Evolutionary conservation across 257 asterid species (phyloP).

Genomic region (Fraxinus excelsior): DNA sequence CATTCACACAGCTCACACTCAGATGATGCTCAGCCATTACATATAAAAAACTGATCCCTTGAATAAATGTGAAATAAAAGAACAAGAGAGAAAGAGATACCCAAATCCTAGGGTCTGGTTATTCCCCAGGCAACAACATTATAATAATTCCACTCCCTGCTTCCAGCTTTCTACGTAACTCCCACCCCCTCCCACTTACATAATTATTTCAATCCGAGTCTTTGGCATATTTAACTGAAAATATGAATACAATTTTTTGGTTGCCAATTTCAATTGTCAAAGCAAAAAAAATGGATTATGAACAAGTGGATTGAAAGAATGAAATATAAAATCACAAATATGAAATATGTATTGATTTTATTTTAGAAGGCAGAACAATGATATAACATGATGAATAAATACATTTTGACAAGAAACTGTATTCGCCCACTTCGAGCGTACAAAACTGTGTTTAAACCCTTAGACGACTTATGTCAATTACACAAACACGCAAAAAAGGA

Average conservation of each 20-base stretch:
- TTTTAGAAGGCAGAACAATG: slow-evolving; percentile 1
- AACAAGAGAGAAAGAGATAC: background rate
- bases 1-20: too few relatives aligned
- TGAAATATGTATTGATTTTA: background rate
- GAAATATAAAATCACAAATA: background rate
- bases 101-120: too few relatives aligned
- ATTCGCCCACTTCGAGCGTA: background rate
- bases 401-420: slow-evolving; percentile 9
- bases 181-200: too few relatives aligned
- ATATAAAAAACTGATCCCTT: background rate
- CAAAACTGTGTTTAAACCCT: background rate
- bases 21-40: background rate
- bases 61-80: background rate
- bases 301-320: background rate
- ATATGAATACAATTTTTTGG: too few relatives aligned
- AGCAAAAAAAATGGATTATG: background rate
- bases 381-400: slow-evolving; percentile 6
- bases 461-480: background rate
- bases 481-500: slow-evolving; percentile 3
- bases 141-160: too few relatives aligned
- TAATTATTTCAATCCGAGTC: too few relatives aligned
- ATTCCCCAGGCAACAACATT: too few relatives aligned
- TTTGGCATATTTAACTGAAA: too few relatives aligned
- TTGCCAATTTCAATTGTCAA: too few relatives aligned
- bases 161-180: too few relatives aligned